Evolutionary conservation across 257 asterid genomes (phyloP).

Genomic region (Ajuga chamaepitys): DNA sequence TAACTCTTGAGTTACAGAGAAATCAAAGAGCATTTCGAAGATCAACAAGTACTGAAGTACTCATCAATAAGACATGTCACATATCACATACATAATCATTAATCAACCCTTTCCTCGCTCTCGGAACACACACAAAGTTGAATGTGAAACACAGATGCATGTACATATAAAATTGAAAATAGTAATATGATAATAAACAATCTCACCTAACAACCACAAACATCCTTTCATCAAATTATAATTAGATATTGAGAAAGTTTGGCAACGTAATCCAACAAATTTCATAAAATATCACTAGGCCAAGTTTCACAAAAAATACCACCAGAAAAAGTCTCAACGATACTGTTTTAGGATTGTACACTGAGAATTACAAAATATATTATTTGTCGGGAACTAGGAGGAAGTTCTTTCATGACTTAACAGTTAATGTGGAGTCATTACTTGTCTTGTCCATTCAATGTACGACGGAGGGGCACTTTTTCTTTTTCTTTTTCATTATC

Average conservation of each 20-base stretch:
- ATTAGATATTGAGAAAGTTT: too few relatives aligned
- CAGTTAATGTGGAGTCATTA: not conserved
- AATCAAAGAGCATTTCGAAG: conserved; percentile 4
- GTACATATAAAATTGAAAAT: too few relatives aligned
- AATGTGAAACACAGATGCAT: not conserved
- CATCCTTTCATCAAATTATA: too few relatives aligned
- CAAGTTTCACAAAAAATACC: too few relatives aligned
- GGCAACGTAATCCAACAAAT: too few relatives aligned
- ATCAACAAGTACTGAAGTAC: not conserved
- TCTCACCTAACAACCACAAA: not conserved
- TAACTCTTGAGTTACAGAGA: not conserved
- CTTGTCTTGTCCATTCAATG: not conserved
- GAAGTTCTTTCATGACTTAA: not conserved
- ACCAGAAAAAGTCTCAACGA: too few relatives aligned
- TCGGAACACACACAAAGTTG: not conserved
- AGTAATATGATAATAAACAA: too few relatives aligned
- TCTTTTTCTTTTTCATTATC: too few relatives aligned
- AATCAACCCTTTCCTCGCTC: not conserved
- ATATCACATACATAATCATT: not conserved
- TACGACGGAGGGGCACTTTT: not conserved
- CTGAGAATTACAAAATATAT: not conserved
- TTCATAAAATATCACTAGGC: too few relatives aligned
- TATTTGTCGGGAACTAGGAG: not conserved
- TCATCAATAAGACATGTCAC: not conserved
- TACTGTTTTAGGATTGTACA: not conserved